Base-by-base conservation (phyloP, 768 basidiomycete species). In the Arthromyces matolae region DNA sequence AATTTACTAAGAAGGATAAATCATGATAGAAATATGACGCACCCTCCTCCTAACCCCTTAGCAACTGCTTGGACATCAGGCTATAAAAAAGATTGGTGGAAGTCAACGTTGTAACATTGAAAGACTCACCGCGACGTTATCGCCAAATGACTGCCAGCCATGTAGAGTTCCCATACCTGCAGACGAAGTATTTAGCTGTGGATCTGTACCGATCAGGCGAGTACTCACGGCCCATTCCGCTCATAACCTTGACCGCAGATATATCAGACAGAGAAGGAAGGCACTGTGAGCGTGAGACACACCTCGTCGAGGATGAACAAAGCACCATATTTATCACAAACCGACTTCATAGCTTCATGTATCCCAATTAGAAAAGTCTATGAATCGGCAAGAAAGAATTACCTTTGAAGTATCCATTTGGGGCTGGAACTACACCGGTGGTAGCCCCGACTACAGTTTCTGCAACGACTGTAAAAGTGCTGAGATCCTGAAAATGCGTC, bases 21-120 rank as follows among this genome's bases (percentile, higher is more conserved):
- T 38, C 29, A 16, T 9, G 14, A 16, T n/a, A 33, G 29, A 5
- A 46, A 13, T 23, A 25, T 14, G 32, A 29, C 77, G 56, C 63
- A 89, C 83, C 92, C 92, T 66, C 90, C 92, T 39, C 89, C 91
- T 6, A 94, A 78, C 12, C 92, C 90, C 64, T 95, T 94, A 1
- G 91, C 93, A 24, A 93, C 75, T 6, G 89, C 87, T 66, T 94
- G 91, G 24, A 94, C 73, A 66, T 94, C 92, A 32, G 93, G 14
- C 28, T 43, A 25, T 46, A 38, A 47, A 13, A 42, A 27, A 14
- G 16, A 8, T 31, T 9, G 22, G 19, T 14, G 32, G 46, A 13
- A 18, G 25, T 22, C 3, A 12, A 22, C 24, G 18, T 48, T 18
- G 13, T 31, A 9, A 7, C 16, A 58, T 14, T 14, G 13, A 24